Conservation (phyloP, 2,329 filamentous ascomycete genomes). For the Fusarium ramigenum region DNA sequence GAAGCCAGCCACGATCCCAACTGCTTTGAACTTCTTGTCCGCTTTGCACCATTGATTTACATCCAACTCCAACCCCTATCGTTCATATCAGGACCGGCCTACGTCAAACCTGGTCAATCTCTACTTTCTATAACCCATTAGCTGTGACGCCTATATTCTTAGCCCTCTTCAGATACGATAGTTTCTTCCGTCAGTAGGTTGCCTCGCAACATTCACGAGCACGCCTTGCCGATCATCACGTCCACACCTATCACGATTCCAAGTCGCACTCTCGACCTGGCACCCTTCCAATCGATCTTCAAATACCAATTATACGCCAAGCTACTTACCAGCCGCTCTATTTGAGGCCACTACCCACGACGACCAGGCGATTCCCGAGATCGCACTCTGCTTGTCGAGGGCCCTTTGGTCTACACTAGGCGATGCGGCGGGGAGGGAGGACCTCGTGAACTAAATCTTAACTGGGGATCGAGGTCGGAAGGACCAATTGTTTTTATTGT, state of each 20-base stretch:
- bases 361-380: conserved; percentile 21
- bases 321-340: background rate
- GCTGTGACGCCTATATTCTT: background rate
- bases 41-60: conserved; percentile 26
- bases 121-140: background rate
- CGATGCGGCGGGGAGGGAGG: conserved; percentile 57
- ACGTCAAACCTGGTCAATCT: background rate
- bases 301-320: background rate
- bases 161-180: background rate
- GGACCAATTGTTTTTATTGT: conserved; percentile 11
- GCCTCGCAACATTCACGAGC: background rate
- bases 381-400: conserved; percentile 34
- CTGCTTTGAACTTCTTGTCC: conserved; percentile 9
- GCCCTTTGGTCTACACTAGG: conserved; percentile 47
- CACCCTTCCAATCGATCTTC: background rate
- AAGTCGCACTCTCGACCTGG: background rate
- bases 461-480: conserved; percentile 49
- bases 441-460: conserved; percentile 48
- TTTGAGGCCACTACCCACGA: background rate
- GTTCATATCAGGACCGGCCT: background rate
- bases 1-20: background rate
- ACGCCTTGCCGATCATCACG: background rate
- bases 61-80: conserved; percentile 16
- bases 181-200: conserved; percentile 5
- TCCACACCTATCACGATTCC: background rate